Evolutionary conservation across 768 basidiomycete species (phyloP).

Genomic region (Pilatotrama ljubarskyi): DNA sequence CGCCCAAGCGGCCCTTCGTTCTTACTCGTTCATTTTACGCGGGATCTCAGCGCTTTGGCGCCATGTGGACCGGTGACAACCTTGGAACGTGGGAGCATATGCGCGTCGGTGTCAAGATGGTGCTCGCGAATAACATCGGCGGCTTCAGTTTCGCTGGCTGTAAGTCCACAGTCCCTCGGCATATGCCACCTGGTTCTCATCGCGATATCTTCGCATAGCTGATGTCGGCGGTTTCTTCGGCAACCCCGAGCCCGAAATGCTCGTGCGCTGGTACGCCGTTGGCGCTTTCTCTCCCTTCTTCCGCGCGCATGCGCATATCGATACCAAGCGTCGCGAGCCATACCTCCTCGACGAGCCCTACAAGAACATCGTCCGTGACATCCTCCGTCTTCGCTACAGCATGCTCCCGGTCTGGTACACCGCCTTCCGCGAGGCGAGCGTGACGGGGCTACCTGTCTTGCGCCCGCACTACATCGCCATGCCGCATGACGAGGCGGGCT

Average conservation of each 20-base stretch:
- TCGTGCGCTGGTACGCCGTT: conserved; percentile 96
- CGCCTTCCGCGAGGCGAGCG: conserved; percentile 87
- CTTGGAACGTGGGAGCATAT: conserved; percentile 98
- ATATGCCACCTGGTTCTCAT: neutral
- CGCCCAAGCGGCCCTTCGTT: conserved; percentile 88
- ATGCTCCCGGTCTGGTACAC: conserved; percentile 96
- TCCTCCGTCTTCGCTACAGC: conserved; percentile 79
- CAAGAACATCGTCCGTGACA: conserved; percentile 77
- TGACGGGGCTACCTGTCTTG: conserved; percentile 79
- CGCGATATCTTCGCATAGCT: conserved; percentile 47
- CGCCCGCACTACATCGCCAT: conserved; percentile 95
- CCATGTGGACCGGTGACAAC: conserved; percentile 99
- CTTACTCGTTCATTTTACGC: conserved; percentile 94
- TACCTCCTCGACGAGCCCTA: conserved; percentile 90
- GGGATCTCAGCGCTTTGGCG: conserved; percentile 93
- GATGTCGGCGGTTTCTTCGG: conserved; percentile 99
- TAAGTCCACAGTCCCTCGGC: conserved; percentile 41
- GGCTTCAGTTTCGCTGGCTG: conserved; percentile 93
- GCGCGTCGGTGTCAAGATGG: conserved; percentile 91
- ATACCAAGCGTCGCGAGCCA: conserved; percentile 96
- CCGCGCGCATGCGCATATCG: conserved; percentile 97
- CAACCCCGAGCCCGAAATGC: conserved; percentile 91
- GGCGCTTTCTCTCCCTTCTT: conserved; percentile 97
- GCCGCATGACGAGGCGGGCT: conserved; percentile 86
- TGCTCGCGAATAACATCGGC: conserved; percentile 81